phyloP scores from a whole-genome alignment of 768 basidiomycete species.

The Phaffia australis region DNA sequence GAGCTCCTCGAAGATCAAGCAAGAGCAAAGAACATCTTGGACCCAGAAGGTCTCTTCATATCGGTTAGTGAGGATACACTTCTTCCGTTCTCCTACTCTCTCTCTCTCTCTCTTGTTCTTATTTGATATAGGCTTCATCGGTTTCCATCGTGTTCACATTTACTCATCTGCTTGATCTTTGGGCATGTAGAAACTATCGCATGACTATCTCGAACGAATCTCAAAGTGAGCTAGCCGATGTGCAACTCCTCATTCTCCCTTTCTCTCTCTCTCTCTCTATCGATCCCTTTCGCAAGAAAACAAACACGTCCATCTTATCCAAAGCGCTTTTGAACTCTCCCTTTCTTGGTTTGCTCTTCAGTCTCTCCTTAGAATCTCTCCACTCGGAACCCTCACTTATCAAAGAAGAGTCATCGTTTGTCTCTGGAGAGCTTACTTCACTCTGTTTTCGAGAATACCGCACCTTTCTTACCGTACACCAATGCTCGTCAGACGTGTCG shows the following conservation, averaged over 20 bases:
- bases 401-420: constrained; percentile 70
- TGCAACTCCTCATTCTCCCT: not conserved
- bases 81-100: not conserved
- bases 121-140: not conserved
- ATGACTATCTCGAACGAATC: constrained; percentile 24
- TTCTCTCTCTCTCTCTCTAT: no score
- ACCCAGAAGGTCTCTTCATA: constrained; percentile 20
- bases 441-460: constrained; percentile 84
- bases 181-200: constrained; percentile 5
- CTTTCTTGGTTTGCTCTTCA: constrained; percentile 44
- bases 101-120: not conserved
- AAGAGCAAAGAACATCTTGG: constrained; percentile 6
- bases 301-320: not conserved
- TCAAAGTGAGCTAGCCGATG: constrained; percentile 13
- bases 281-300: not conserved
- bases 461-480: constrained; percentile 79
- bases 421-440: constrained; percentile 78
- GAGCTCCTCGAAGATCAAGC: constrained; percentile 20
- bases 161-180: no score
- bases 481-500: constrained; percentile 61
- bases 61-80: not conserved
- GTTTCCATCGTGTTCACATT: no score
- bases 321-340: not conserved
- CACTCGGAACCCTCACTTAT: constrained; percentile 62
- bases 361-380: constrained; percentile 57